Base-by-base conservation (phyloP, 371 early-diverging fungal species). In the Rhizopus microsporus region DNA sequence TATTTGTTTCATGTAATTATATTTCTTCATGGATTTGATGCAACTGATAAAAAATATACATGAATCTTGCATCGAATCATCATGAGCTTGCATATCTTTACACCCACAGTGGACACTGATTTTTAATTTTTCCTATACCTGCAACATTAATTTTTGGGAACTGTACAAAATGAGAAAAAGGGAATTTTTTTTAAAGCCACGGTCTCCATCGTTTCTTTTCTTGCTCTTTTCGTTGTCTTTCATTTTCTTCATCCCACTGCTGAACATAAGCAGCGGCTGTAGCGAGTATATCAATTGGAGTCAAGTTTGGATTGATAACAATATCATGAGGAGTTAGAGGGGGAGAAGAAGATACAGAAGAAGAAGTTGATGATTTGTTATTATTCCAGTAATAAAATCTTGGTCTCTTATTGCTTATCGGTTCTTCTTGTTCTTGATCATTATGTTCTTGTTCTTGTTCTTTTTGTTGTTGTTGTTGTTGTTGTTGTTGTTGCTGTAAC, bases 231-330 rank as follows among this genome's bases (percentile, higher is more conserved):
- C 54, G 46, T 62, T 67, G 31, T 46, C 54, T 10, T 38, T 56
- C 29, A 39, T 69, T 51, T 53, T 71, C 71, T 45, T 76, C 69
- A 33, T 72, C 72, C 59, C 69, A 73, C 13, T 70, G 67, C 39
- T 76, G 79, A 47, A 79, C 71, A 60, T 75, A 79, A 31, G 74
- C 79, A 15, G 79, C 79, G 0, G 79, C 79, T 30, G 72, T 68
- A 10, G 74, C 74, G 12, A 79, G 52, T n/a, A 79, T 73, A 53
- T 79, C 79, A 42, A 79, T 72, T 9, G 76, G 68, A 7, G 72
- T 58, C 50, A 42, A 44, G 42, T 48, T 38, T 45, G 57, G 57
- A 31, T 64, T 53, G 51, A 63, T 57, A 12, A 59, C 15, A 39
- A 60, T 34, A 15, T 64, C 60, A 38, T 64, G 49, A 53, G 68